Percentiles rank a stretch among this genome's conserved stretches.
Evolutionary conservation across 257 asterid genomes (phyloP).

Genomic region (Nemophila menziesii): DNA sequence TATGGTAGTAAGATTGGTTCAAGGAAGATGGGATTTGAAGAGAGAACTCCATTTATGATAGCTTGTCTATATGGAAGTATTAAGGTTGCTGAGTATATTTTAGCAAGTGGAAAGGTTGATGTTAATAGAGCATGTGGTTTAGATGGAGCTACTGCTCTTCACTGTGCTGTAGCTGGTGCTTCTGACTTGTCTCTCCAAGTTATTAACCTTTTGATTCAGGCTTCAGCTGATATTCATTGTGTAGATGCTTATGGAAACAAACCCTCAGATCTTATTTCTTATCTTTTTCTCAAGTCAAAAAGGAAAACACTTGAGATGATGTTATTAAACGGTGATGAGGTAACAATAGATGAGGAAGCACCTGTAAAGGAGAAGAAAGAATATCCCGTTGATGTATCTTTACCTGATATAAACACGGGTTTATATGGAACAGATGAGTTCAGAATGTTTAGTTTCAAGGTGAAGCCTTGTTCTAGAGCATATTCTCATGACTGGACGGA

Average conservation of each 20-base stretch:
- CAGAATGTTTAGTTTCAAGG: constrained; percentile 45
- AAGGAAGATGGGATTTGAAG: constrained; percentile 62
- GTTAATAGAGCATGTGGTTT: constrained; percentile 59
- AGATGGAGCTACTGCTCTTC: constrained; percentile 77
- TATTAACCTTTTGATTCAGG: constrained; percentile 40
- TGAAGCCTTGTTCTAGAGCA: constrained; percentile 46
- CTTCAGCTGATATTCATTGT: constrained; percentile 35
- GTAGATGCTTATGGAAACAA: constrained; percentile 48
- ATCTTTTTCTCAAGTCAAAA: constrained; percentile 24
- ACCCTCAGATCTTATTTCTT: constrained; percentile 52
- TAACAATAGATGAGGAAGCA: constrained; percentile 17
- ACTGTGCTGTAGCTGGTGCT: constrained; percentile 78
- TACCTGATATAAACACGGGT: constrained; percentile 38
- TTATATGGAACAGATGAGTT: constrained; percentile 38
- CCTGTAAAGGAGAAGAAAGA: constrained; percentile 60
- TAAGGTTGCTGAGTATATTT: constrained; percentile 40
- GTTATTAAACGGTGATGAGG: constrained; percentile 39
- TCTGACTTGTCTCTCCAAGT: constrained; percentile 36
- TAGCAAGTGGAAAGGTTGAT: constrained; percentile 41
- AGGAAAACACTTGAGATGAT: constrained; percentile 46
- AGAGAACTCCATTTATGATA: constrained; percentile 65
- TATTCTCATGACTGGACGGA: constrained; percentile 51
- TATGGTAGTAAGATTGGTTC: constrained; percentile 59
- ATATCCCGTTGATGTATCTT: constrained; percentile 46
- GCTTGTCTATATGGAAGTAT: constrained; percentile 72